Conservation (phyloP, 495 filamentous ascomycete species). For the Thozetella sp. region DNA sequence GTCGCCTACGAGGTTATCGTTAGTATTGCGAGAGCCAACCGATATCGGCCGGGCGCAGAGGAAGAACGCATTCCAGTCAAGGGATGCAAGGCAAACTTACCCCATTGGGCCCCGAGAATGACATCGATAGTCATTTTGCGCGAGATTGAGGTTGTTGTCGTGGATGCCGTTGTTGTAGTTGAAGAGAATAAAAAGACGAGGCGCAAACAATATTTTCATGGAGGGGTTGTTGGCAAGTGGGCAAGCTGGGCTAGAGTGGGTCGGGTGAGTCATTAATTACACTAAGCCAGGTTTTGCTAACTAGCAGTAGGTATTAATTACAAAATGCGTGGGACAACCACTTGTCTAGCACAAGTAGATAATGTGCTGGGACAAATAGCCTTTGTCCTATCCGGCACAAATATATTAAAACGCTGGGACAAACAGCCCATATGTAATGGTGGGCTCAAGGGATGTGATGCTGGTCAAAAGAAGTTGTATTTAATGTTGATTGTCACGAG, state of each 20-base stretch:
- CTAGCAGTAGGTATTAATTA: too few species aligned
- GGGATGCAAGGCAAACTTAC: constrained; percentile 7
- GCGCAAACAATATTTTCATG: constrained; percentile 1
- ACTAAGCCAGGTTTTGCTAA: too few species aligned
- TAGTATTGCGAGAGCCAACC: constrained; percentile 1
- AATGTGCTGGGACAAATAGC: too few species aligned
- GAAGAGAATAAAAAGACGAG: constrained; percentile 2
- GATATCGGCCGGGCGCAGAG: constrained; percentile 4
- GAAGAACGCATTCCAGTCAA: constrained; percentile 8
- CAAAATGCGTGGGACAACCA: too few species aligned
- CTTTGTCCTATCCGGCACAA: too few species aligned
- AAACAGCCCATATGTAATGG: too few species aligned
- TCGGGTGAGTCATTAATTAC: not conserved
- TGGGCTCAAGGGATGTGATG: too few species aligned
- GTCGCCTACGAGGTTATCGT: constrained; percentile 5
- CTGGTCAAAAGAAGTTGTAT: too few species aligned
- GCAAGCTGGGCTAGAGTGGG: not conserved
- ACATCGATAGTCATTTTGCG: constrained; percentile 8
- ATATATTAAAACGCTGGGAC: too few species aligned
- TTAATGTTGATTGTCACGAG: too few species aligned
- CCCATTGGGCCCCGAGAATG: constrained; percentile 8
- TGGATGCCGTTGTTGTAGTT: constrained; percentile 3
- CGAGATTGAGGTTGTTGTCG: constrained; percentile 4
- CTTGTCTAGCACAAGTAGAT: too few species aligned
- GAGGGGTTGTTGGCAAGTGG: not conserved